Percentiles rank a stretch among this genome's conserved stretches.
These are phyloP conservation scores for Clavispora fructus DNA, from an alignment of 805 yeast species.

Conservation along the genomic window DNA sequence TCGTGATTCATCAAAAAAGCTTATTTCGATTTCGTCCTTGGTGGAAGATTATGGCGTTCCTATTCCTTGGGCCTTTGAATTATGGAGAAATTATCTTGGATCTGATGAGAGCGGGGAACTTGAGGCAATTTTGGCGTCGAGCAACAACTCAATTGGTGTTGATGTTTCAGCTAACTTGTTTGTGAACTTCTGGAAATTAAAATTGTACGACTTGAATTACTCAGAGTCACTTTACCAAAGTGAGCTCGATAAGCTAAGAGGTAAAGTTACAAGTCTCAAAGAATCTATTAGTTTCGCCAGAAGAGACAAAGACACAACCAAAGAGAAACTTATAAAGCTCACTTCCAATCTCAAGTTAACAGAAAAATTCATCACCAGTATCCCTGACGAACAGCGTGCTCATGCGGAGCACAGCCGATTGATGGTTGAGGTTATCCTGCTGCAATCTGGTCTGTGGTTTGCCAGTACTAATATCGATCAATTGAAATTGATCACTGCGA, in stretches of 20 bases:
- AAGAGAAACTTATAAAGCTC: conserved; percentile 17
- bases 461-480: background rate
- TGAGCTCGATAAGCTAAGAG: conserved; percentile 38
- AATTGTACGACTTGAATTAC: conserved; percentile 65
- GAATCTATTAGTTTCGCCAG: conserved; percentile 28
- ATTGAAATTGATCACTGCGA: conserved; percentile 2
- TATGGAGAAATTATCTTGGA: conserved; percentile 58
- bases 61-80: conserved; percentile 64
- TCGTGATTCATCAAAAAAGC: conserved; percentile 16
- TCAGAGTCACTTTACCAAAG: conserved; percentile 45
- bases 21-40: conserved; percentile 41
- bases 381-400: conserved; percentile 36
- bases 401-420: conserved; percentile 41
- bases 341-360: conserved; percentile 20
- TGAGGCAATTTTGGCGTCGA: background rate
- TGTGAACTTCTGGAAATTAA: conserved; percentile 66
- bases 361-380: conserved; percentile 18
- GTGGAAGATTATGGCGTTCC: conserved; percentile 41
- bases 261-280: conserved; percentile 28
- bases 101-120: conserved; percentile 15
- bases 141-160: background rate
- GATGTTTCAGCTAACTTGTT: conserved; percentile 33
- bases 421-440: conserved; percentile 22
- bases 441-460: conserved; percentile 38
- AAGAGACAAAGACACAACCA: conserved; percentile 17